Evolutionary conservation across 208 protist species (phyloP), one percentile per base, ranked within the genome.

Genomic region (Leishmania braziliensis): DNA sequence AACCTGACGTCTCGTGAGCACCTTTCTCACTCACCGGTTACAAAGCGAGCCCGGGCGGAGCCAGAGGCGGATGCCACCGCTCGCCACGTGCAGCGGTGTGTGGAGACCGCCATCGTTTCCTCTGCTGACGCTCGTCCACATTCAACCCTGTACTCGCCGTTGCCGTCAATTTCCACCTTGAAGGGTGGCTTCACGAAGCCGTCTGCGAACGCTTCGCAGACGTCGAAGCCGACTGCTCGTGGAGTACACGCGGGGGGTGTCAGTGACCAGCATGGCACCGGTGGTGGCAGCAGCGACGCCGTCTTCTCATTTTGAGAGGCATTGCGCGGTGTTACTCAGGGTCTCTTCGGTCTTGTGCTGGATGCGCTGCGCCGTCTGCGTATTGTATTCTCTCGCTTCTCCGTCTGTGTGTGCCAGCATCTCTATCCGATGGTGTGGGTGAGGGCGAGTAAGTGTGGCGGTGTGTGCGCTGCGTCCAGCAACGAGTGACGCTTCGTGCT

Each of bases 241-340:
- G 14, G 26, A 51, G 69, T 48, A 18, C 43, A 73, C 69, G 46
- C 39, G 1, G 69, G 43, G 26, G 39, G 58, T 65, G 74, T 2
- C 74, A 46, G 50, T 77, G 36, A 8, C 16, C 53, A 46, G 39
- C 36, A 39, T 53, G 23, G 51, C 14, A 4, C n/a, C 74, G 23
- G 16, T 8, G 18, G 74, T 18, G 53, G 50, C 23, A 23, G 20
- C 56, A 39, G 20, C 3, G 53, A 77, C 23, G 26, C n/a, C 23
- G 72, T 76, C 53, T 77, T 77, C 56, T 66, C 39, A 43, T 77
- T 77, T 48, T 77, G 36, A 76, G 53, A 63, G 29, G 46, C 26
- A 46, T 18, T 33, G 26, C 46, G 16, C 66, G 14, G 66, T 71
- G 66, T n/a, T 39, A 20, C 5, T 29, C 5, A 50, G 66, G 39